Conservation (phyloP, 345 rosid genomes). For the Brassica napus region DNA sequence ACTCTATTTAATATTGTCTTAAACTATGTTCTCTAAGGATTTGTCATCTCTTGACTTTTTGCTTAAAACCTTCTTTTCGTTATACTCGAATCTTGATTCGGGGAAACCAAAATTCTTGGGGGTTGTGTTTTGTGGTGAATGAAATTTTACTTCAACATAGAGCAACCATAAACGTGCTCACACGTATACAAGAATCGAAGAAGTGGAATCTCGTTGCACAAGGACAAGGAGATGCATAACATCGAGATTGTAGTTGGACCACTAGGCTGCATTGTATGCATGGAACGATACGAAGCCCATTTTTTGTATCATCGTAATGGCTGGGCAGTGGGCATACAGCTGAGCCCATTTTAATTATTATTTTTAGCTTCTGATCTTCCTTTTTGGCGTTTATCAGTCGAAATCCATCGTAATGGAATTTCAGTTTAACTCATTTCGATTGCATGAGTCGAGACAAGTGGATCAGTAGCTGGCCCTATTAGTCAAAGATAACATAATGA, state of each 20-base stretch:
- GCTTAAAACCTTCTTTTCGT: neutral
- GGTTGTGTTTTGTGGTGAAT: neutral
- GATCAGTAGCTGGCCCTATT: neutral
- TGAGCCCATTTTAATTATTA: neutral
- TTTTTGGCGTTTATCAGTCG: neutral
- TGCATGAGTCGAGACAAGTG: neutral
- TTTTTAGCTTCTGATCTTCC: neutral
- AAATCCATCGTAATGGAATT: neutral
- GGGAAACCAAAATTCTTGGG: neutral
- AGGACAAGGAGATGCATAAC: conserved; percentile 24
- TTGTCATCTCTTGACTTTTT: conserved; percentile 10
- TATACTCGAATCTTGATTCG: neutral
- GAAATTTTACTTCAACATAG: neutral
- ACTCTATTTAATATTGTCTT: conserved; percentile 12
- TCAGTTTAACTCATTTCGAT: neutral
- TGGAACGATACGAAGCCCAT: neutral
- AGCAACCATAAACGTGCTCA: neutral
- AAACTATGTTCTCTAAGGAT: conserved; percentile 1
- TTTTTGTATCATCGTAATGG: neutral
- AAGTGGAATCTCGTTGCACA: conserved; percentile 24
- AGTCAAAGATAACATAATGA: neutral
- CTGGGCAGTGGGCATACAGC: too few relatives aligned
- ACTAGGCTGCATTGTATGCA: conserved; percentile 34
- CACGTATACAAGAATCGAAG: conserved; percentile 20
- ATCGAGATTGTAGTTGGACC: conserved; percentile 39